Percentiles rank a stretch among this genome's conserved stretches.
These are phyloP conservation scores for Lipomyces yamadae DNA, from an alignment of 805 yeast genomes.

Conservation along the genomic window DNA sequence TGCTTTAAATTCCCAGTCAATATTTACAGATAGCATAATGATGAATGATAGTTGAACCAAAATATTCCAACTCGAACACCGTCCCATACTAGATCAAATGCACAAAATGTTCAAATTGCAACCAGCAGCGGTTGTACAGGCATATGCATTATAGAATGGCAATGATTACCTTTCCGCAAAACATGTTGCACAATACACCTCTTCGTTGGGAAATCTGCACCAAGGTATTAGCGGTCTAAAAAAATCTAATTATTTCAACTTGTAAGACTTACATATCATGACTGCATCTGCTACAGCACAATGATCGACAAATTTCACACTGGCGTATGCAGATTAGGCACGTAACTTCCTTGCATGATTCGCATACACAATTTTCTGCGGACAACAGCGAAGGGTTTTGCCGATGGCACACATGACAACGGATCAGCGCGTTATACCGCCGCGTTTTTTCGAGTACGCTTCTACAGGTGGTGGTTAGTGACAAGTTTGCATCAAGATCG, in stretches of 20 bases:
- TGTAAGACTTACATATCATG: slow-evolving; percentile 25
- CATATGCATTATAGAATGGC: not conserved
- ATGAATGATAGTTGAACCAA: not conserved
- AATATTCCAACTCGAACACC: not conserved
- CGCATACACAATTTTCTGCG: slow-evolving; percentile 32
- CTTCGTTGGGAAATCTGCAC: slow-evolving; percentile 27
- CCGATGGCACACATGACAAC: slow-evolving; percentile 36
- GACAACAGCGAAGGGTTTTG: slow-evolving; percentile 34
- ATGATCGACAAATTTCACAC: slow-evolving; percentile 31
- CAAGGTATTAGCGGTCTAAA: not conserved
- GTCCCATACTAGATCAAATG: not conserved
- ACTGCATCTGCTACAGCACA: slow-evolving; percentile 35
- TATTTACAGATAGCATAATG: slow-evolving; percentile 2
- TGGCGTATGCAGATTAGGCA: slow-evolving; percentile 36
- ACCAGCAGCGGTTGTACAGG: not conserved
- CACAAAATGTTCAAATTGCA: not conserved
- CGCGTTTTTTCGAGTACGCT: slow-evolving; percentile 4
- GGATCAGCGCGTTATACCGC: slow-evolving; percentile 15
- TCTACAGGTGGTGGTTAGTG: not conserved
- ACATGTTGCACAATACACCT: slow-evolving; percentile 27
- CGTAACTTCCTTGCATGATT: slow-evolving; percentile 25
- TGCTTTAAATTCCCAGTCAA: not conserved
- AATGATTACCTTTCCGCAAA: slow-evolving; percentile 12
- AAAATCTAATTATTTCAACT: too few relatives aligned
- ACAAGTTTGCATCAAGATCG: not conserved